Conservation (phyloP, 345 rosid genomes). For the Sisymbrium irio region DNA sequence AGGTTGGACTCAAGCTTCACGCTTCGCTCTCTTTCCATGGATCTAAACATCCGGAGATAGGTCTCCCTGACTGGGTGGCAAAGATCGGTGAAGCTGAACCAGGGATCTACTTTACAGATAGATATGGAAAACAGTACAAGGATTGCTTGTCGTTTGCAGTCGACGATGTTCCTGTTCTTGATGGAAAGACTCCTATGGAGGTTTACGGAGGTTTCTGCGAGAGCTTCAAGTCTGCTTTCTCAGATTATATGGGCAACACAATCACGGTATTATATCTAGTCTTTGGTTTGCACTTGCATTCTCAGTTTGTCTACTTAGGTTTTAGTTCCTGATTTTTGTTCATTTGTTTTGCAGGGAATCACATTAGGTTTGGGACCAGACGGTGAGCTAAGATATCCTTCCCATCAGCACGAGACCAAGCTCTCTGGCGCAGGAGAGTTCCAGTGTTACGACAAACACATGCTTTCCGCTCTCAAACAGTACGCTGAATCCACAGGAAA, state of each 20-base stretch:
- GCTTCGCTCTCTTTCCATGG: slow-evolving; percentile 75
- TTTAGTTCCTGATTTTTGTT: slow-evolving; percentile 4
- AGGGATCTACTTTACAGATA: slow-evolving; percentile 55
- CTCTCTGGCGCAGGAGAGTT: slow-evolving; percentile 60
- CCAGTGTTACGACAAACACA: slow-evolving; percentile 82
- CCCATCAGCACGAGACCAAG: slow-evolving; percentile 39
- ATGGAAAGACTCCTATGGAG: slow-evolving; percentile 73
- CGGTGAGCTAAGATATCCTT: slow-evolving; percentile 84
- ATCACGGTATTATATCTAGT: slow-evolving; percentile 46
- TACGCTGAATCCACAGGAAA: slow-evolving; percentile 67
- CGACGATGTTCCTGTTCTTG: slow-evolving; percentile 69
- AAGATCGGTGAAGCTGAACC: slow-evolving; percentile 52
- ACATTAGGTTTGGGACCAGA: slow-evolving; percentile 88
- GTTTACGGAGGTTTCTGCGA: slow-evolving; percentile 67
- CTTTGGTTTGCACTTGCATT: background rate
- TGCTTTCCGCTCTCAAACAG: slow-evolving; percentile 66
- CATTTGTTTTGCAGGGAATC: slow-evolving; percentile 56
- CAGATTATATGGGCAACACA: slow-evolving; percentile 63
- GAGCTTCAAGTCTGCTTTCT: slow-evolving; percentile 73
- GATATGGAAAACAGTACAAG: slow-evolving; percentile 49
- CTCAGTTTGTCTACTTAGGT: slow-evolving; percentile 5
- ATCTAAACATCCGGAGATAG: slow-evolving; percentile 39
- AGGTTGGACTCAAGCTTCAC: slow-evolving; percentile 76
- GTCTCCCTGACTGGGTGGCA: slow-evolving; percentile 77
- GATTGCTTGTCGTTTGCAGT: slow-evolving; percentile 76